Evolutionary conservation across 2,329 filamentous ascomycete genomes (phyloP).

Genomic region (Dactylellina sp.): DNA sequence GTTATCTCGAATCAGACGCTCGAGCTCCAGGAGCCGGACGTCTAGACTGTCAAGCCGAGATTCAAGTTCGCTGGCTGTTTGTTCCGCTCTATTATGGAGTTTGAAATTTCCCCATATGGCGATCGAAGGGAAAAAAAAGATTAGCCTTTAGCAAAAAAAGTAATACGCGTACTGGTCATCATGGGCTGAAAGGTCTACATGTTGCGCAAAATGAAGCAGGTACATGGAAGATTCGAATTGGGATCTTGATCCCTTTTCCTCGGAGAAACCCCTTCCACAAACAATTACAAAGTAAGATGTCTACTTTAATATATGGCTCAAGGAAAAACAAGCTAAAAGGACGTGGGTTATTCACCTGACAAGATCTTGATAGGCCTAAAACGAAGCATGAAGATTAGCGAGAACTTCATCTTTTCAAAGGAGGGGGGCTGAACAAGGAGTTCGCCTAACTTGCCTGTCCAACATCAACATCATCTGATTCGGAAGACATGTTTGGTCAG

Average conservation of each 20-base stretch:
- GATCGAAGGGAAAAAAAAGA: slow-evolving; percentile 18
- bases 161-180: slow-evolving; percentile 19
- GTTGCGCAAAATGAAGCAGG: slow-evolving; percentile 4
- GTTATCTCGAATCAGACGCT: slow-evolving; percentile 39
- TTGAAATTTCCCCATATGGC: slow-evolving; percentile 11
- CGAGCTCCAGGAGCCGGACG: slow-evolving; percentile 23
- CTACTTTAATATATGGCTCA: no score
- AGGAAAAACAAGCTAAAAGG: background rate
- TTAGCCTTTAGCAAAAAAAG: slow-evolving; percentile 14
- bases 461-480: slow-evolving; percentile 46
- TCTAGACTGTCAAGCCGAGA: slow-evolving; percentile 49
- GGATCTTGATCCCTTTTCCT: background rate
- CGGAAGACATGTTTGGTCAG: slow-evolving; percentile 47
- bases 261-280: no score
- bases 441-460: slow-evolving; percentile 56
- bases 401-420: slow-evolving; percentile 16
- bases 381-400: slow-evolving; percentile 51
- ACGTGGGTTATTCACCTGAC: slow-evolving; percentile 49
- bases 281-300: no score
- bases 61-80: slow-evolving; percentile 51
- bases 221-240: background rate
- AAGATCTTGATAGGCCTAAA: slow-evolving; percentile 56
- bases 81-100: slow-evolving; percentile 46
- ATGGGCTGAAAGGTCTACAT: background rate
- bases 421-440: slow-evolving; percentile 19